Base-by-base conservation (phyloP, 805 yeast species). In the Tetrapisispora fleetii region DNA sequence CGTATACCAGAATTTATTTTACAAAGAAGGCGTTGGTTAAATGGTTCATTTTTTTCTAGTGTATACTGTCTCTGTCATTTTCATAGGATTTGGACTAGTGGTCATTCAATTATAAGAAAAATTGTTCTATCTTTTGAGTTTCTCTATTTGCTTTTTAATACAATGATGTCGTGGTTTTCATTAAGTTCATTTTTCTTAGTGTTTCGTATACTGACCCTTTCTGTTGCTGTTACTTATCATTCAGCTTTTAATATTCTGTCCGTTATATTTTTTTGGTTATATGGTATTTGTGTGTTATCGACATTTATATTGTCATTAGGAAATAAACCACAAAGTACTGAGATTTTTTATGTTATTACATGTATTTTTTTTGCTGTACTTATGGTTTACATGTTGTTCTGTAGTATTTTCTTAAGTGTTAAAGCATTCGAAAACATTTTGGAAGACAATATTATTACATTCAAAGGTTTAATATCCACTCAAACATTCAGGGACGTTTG, bases 31-130 rank as follows among this genome's bases (percentile, higher is more conserved):
- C 80, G 98, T 69, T 93, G 98, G 98, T 76, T 91, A 55, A 91
- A 91, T 64, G 98, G 98, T 48, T 89, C 98, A 0, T 85, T 93
- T 60, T 91, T 93, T 69, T 97, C 98, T 0, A 93, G 95, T 9
- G 74, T 89, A 49, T 91, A 93, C 63, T 81, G 97, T 0, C 76
- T 87, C 48, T 77, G 80, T 50, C 95, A 90, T 65, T 81, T 82
- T 64, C 78, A 77, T 54, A 77, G 79, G 53, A 76, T 93, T 43
- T 85, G 95, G 90, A 63, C 73, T 1, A 82, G 95, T 17, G 81
- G 83, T 19, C 99, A 91, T 66, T 75, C 83, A 9, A 52, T 77
- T 21, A 56, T 68, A 1, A 75, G 97, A 53, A 88, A 88, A 59
- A 55, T 88, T 36, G 70, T 82, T 59, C 68, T 91, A 43, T 86